Evolutionary conservation across 192 early-diverging fungal species (phyloP).

Genomic region (Linnemannia exigua): DNA sequence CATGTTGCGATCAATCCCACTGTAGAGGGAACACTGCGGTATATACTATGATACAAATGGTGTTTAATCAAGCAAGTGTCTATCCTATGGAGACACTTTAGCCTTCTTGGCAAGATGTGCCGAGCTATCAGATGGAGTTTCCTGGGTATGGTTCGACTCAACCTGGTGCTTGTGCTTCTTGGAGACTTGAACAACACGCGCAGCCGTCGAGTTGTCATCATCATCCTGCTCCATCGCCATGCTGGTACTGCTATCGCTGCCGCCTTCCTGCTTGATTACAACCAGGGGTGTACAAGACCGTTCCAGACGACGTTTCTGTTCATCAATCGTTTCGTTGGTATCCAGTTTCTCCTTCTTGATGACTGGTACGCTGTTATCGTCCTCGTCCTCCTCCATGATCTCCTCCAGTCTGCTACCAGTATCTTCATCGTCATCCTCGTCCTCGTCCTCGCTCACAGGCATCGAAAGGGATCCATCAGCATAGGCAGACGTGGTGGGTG

Average conservation of each 20-base stretch:
- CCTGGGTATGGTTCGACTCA: not conserved
- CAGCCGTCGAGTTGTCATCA: conserved; percentile 49
- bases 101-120: conserved; percentile 28
- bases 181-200: conserved; percentile 50
- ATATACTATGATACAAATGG: not conserved
- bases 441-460: conserved; percentile 66
- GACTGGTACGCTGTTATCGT: not conserved
- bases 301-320: not conserved
- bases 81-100: conserved; percentile 15
- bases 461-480: conserved; percentile 65
- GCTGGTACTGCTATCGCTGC: not conserved
- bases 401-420: conserved; percentile 27
- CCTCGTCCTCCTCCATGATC: conserved; percentile 47
- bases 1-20: no score
- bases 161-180: conserved; percentile 42
- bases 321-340: conserved; percentile 13
- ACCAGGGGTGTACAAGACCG: conserved; percentile 4
- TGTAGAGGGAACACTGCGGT: no score
- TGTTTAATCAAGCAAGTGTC: not conserved
- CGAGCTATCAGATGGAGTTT: not conserved
- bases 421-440: conserved; percentile 46
- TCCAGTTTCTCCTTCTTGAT: not conserved
- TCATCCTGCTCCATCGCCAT: conserved; percentile 14
- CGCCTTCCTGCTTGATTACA: conserved; percentile 16
- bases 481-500: conserved; percentile 44